Base-by-base conservation (phyloP, 2,329 filamentous ascomycete species). In the Fusarium decemcellulare region DNA sequence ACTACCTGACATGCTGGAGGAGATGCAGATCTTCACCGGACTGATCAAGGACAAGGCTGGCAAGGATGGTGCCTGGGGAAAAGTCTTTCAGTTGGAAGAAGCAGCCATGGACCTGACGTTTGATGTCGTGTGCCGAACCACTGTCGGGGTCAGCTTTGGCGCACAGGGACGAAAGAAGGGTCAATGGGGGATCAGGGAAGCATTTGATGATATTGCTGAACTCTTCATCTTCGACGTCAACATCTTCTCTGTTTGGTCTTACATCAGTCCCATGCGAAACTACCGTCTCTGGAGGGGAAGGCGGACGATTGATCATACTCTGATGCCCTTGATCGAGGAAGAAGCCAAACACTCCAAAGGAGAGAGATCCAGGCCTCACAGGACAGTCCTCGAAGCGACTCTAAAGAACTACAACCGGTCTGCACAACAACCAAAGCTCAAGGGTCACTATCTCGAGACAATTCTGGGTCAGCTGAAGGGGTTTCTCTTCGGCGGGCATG, bases 141-240 rank as follows among this genome's bases (percentile, higher is more conserved):
- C 51, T 9, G 37, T 53, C 27, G 51, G 51, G 37, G 36, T 37
- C 51, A 53, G 51, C 6, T 53, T 53, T 53, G 37, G 37, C 51
- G 37, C 51, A 43, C 37, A 53, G 27, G 37, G 51, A 15, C 37
- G 27, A 34, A 53, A 53, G 37, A 15, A 53, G 27, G 51, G 37
- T 53, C 37, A 42, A 32, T 42, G 51, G 37, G 51, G 37, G 15
- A 53, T 53, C 37, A 53, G 51, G 37, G 51, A 53, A 53, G 51
- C 51, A 16, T 42, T 42, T 53, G 37, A 53, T 14, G 51, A 43
- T 8, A 42, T 42, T 53, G 37, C 51, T 16, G 51, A 51, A 39
- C 48, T 51, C 32, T 51, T 51, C 32, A 51, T 51, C 48, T 51
- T 51, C 9, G 48, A 51, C n/a, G 48, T 51, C 32, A 51, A 51